Conservation (phyloP, 108 stramenopile species). For the Cyclotella kingstonii region DNA sequence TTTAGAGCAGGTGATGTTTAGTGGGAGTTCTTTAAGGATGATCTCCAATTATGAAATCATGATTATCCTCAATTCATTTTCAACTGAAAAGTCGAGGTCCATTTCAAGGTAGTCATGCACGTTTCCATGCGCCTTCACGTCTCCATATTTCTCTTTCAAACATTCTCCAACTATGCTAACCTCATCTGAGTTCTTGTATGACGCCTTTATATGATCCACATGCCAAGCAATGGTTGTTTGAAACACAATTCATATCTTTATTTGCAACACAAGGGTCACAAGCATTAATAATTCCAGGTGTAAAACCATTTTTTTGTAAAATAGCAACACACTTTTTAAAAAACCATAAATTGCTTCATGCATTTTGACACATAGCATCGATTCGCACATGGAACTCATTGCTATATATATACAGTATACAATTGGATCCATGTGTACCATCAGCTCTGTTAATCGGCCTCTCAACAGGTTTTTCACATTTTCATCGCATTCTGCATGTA, state of each 20-base stretch:
- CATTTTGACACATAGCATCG: constrained; percentile 36
- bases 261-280: constrained; percentile 38
- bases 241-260: not conserved
- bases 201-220: constrained; percentile 34
- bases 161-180: not conserved
- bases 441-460: not conserved
- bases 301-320: not conserved
- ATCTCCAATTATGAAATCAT: not conserved
- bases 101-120: not conserved
- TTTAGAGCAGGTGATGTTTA: too few relatives aligned
- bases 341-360: constrained; percentile 31
- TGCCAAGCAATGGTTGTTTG: constrained; percentile 52
- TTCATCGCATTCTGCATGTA: constrained; percentile 2
- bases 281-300: constrained; percentile 34
- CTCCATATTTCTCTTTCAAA: not conserved
- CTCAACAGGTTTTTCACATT: constrained; percentile 5
- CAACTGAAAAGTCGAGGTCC: not conserved
- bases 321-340: not conserved
- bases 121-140: not conserved
- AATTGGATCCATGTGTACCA: not conserved
- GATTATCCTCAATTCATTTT: not conserved
- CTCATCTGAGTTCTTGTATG: constrained; percentile 22
- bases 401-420: not conserved
- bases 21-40: not conserved
- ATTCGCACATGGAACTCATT: not conserved